Conservation (phyloP, 257 asterid species). For the Solanum bukasovii region DNA sequence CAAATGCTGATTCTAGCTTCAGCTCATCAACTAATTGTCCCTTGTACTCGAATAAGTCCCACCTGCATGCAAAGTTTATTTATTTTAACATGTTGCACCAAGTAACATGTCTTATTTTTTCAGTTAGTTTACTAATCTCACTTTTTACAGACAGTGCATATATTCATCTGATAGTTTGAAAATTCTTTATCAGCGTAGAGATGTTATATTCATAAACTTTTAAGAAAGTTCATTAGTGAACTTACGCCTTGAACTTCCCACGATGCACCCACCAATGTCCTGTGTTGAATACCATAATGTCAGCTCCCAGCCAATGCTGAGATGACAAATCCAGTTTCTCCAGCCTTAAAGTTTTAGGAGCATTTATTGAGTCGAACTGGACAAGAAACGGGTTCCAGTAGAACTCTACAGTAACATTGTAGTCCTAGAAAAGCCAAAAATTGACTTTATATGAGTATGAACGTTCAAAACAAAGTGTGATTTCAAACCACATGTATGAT, state of each 20-base stretch:
- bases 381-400: constrained; percentile 11
- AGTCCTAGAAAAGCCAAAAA: neutral
- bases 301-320: constrained; percentile 5
- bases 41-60: constrained; percentile 5
- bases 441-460: neutral
- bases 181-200: neutral
- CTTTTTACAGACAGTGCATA: neutral
- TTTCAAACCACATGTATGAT: neutral
- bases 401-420: constrained; percentile 7
- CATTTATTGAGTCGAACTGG: neutral
- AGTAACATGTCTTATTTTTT: neutral
- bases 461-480: neutral
- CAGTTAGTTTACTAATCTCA: neutral
- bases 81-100: neutral
- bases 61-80: neutral
- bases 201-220: neutral
- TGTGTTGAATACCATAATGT: constrained; percentile 11
- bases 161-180: neutral
- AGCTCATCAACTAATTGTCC: neutral
- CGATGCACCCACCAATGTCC: constrained; percentile 14
- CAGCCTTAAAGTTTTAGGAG: constrained; percentile 1
- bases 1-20: constrained; percentile 5
- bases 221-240: neutral
- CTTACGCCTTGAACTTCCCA: constrained; percentile 12
- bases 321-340: constrained; percentile 1